Evolutionary conservation across 176 grass and related monocot species (phyloP).

Genomic region (Saccharum spontaneum): DNA sequence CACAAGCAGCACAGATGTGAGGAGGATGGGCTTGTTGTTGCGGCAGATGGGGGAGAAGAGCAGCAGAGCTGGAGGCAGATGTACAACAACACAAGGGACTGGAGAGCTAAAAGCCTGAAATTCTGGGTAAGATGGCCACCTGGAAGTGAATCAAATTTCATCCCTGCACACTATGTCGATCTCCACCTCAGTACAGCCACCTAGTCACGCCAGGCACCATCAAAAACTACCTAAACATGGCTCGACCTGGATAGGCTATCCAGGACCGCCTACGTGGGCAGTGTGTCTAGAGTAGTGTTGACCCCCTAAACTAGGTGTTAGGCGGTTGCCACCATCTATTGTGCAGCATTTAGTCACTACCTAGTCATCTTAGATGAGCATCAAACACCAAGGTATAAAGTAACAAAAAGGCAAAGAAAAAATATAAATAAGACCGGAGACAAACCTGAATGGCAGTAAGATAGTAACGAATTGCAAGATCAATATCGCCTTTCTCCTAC

Average conservation of each 20-base stretch:
- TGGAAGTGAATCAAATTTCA: background rate
- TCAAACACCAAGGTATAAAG: background rate
- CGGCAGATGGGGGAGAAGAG: background rate
- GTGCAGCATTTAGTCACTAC: background rate
- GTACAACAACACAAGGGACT: background rate
- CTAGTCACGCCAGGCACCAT: background rate
- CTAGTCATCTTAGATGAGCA: background rate
- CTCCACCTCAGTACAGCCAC: background rate
- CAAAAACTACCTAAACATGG: background rate
- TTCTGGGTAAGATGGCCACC: background rate
- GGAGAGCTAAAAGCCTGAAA: background rate
- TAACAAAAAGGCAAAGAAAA: background rate
- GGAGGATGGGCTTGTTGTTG: background rate
- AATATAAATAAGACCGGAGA: slow-evolving; percentile 8
- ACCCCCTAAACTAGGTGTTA: background rate
- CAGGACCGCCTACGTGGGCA: background rate
- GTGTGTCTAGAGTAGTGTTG: background rate
- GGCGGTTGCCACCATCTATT: background rate
- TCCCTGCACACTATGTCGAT: background rate
- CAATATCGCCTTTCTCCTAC: slow-evolving; percentile 91
- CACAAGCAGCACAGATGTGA: background rate
- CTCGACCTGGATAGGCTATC: background rate
- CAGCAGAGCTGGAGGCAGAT: background rate
- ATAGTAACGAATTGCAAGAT: slow-evolving; percentile 91
- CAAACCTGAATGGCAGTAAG: slow-evolving; percentile 89